phyloP scores from a whole-genome alignment of 495 filamentous ascomycete species.

The Penicillium bovifimosum region DNA sequence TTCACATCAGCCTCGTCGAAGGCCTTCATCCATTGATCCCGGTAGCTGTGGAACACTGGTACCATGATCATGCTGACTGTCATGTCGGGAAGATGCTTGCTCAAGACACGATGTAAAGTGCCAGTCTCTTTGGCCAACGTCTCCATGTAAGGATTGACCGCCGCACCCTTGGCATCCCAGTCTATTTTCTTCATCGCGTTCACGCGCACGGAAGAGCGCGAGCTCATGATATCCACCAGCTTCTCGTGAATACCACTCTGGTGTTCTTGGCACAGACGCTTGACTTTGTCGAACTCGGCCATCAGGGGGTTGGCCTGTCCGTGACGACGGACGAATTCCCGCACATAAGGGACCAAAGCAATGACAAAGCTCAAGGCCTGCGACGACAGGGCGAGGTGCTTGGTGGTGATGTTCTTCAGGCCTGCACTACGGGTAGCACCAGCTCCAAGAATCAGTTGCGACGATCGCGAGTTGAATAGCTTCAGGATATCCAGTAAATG shows the following conservation, averaged over 20 bases:
- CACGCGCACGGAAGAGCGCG: constrained; percentile 64
- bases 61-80: constrained; percentile 82
- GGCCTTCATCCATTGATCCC: constrained; percentile 72
- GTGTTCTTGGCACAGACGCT: constrained; percentile 84
- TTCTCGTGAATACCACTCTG: constrained; percentile 93
- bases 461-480: constrained; percentile 89
- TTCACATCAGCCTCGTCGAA: constrained; percentile 61
- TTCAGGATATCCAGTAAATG: constrained; percentile 70
- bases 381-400: constrained; percentile 87
- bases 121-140: constrained; percentile 82
- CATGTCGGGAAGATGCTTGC: constrained; percentile 74
- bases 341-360: constrained; percentile 79
- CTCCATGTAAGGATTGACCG: constrained; percentile 77
- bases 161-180: constrained; percentile 55
- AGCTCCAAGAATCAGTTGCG: constrained; percentile 89
- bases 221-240: constrained; percentile 91
- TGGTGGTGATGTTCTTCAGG: constrained; percentile 92
- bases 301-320: constrained; percentile 59
- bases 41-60: constrained; percentile 82
- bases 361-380: constrained; percentile 87
- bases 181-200: constrained; percentile 69
- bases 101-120: constrained; percentile 81
- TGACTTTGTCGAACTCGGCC: constrained; percentile 90
- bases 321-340: constrained; percentile 84
- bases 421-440: constrained; percentile 88